Evolutionary conservation across 2,329 filamentous ascomycete genomes (phyloP), one percentile per base, ranked within the genome.

Genomic region (Fonsecaea monophora): DNA sequence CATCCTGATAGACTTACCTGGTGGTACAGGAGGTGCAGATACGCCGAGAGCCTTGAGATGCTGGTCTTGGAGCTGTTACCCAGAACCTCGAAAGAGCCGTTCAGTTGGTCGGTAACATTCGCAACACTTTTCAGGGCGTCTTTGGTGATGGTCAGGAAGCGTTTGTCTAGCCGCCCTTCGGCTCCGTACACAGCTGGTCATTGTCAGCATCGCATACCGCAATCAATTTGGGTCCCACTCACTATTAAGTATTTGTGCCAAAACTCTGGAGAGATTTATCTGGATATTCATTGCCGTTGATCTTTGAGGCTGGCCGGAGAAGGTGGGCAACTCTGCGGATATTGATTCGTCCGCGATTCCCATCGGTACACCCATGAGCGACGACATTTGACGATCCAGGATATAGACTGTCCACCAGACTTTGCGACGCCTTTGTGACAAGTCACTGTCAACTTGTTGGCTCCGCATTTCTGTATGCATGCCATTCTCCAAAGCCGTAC

Each of bases 351-450:
- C 83, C 21, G 77, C 76, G 1, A 86, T 77, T 0, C 82, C 81
- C 54, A 82, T 79, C 0, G 85, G 84, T 0, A 85, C 68, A 0
- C 84, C 84, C 81, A 86, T 84, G 2, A 86, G 68, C 0, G 83
- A 83, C 0, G 83, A 83, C 79, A 86, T 84, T 68, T 86, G 80
- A 2, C 84, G 78, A 61, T 86, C 84, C 0, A 86, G 73, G 1
- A 86, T 77, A 48, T 84, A 85, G 0, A 85, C 77, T 0, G 84
- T 86, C 83, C 84, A 86, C 83, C 83, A 86, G 9, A 84, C 77
- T 38, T 79, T 80, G 0, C 83, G 81, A 60, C 80, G 82, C 59
- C 84, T 74, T 66, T 85, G 78, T 0, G 83, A 80, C 1, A 78
- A 70, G 0, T 71, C 66, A 0, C 80, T 78, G 0, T 80, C 80